A percentile compares a stretch with the other conserved stretches of the same genome.
Evolutionary conservation across 306 rosid genomes (phyloP).

Genomic region (Rosa chinensis): DNA sequence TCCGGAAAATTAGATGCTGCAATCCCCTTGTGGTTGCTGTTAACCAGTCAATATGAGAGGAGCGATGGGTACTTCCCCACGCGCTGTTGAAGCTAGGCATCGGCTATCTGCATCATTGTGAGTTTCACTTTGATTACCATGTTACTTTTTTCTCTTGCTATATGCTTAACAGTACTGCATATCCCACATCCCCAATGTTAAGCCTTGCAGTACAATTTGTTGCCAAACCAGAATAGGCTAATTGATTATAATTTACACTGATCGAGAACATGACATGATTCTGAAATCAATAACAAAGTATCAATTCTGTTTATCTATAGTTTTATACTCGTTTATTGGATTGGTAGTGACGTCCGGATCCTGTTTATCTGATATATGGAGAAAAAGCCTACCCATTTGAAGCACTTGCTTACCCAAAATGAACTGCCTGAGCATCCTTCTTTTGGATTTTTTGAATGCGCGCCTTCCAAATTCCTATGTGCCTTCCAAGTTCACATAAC

Average conservation of each 20-base stretch:
- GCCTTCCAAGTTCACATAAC: neutral
- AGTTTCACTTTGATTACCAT: conserved; percentile 28
- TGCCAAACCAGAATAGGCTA: neutral
- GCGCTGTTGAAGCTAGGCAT: conserved; percentile 57
- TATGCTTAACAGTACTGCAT: neutral
- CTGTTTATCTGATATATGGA: neutral
- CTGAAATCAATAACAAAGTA: neutral
- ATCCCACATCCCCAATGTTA: neutral
- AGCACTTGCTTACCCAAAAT: neutral
- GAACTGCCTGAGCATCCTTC: neutral
- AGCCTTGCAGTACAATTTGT: neutral
- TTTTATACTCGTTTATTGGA: neutral
- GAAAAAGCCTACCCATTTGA: neutral
- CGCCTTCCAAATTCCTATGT: neutral
- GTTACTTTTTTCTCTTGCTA: neutral
- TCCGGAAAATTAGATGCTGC: conserved; percentile 41
- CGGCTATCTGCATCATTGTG: conserved; percentile 71
- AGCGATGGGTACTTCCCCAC: conserved; percentile 67
- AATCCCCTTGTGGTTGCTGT: conserved; percentile 34
- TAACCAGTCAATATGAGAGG: conserved; percentile 46
- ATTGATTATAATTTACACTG: too few species aligned
- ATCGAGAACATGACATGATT: neutral
- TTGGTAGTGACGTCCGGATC: neutral
- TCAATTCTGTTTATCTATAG: neutral
- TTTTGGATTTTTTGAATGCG: neutral